Evolutionary conservation across 495 filamentous ascomycete species (phyloP).

Genomic region (Opeltia flavorubescens): DNA sequence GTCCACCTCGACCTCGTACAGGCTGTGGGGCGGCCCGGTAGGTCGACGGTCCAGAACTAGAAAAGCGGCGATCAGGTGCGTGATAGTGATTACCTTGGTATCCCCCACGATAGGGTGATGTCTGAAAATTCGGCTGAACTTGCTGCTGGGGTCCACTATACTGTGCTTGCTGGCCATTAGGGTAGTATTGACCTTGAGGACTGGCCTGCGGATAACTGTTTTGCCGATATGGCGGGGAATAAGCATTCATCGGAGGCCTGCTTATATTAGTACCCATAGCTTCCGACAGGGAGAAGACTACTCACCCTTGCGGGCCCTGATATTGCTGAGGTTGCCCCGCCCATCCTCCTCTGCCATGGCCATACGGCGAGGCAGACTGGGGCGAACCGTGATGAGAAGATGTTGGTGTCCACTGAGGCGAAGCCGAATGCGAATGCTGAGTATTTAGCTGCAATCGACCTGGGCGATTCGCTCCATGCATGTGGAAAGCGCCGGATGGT

Average conservation of each 20-base stretch:
- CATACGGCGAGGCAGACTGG: slow-evolving; percentile 50
- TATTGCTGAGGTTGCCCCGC: slow-evolving; percentile 40
- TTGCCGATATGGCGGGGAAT: slow-evolving; percentile 39
- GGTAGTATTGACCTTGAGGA: slow-evolving; percentile 38
- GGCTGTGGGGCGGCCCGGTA: slow-evolving; percentile 21
- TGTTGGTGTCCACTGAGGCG: slow-evolving; percentile 44
- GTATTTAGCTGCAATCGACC: slow-evolving; percentile 27
- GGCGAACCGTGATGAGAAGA: slow-evolving; percentile 56
- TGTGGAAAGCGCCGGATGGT: slow-evolving; percentile 17
- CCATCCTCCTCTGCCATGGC: slow-evolving; percentile 40
- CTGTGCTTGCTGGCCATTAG: slow-evolving; percentile 36
- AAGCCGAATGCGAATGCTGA: slow-evolving; percentile 36
- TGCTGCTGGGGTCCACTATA: slow-evolving; percentile 38
- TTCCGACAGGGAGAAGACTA: slow-evolving; percentile 1
- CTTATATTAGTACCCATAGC: slow-evolving; percentile 1
- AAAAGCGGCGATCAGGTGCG: slow-evolving; percentile 37
- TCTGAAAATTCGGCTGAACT: slow-evolving; percentile 33
- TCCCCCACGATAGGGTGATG: slow-evolving; percentile 38
- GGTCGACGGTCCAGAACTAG: slow-evolving; percentile 26
- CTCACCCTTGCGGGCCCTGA: slow-evolving; percentile 48
- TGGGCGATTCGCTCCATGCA: slow-evolving; percentile 23
- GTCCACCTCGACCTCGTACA: slow-evolving; percentile 26
- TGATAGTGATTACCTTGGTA: slow-evolving; percentile 42
- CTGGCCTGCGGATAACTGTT: slow-evolving; percentile 32
- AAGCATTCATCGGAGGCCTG: slow-evolving; percentile 13